Evolutionary conservation across 1,284 basidiomycete genomes (phyloP).

Genomic region (Malassezia japonica): DNA sequence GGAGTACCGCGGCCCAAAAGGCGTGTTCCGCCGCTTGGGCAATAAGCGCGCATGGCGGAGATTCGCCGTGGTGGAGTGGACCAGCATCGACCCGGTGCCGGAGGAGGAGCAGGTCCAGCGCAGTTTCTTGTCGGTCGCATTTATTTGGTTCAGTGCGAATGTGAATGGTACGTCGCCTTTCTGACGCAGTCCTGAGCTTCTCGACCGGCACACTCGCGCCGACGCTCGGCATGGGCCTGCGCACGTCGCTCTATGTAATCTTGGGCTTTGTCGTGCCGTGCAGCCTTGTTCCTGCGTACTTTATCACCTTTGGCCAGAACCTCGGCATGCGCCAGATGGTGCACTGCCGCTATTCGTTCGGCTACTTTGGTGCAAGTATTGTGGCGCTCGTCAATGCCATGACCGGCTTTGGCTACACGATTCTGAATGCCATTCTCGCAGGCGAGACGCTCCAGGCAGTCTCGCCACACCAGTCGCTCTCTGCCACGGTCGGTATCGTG

Average conservation of each 20-base stretch:
- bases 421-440: conserved; percentile 57
- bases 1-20: too few species aligned
- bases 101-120: conserved; percentile 7
- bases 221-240: conserved; percentile 55
- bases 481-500: conserved; percentile 66
- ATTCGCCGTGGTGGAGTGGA: conserved; percentile 13
- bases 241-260: conserved; percentile 48
- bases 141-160: conserved; percentile 15
- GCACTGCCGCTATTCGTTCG: conserved; percentile 54
- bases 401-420: conserved; percentile 46
- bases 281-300: conserved; percentile 32
- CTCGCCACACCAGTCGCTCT: conserved; percentile 39
- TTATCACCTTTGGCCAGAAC: conserved; percentile 54
- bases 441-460: conserved; percentile 51
- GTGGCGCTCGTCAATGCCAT: conserved; percentile 52
- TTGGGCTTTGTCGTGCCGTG: conserved; percentile 49
- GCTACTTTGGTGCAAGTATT: conserved; percentile 56
- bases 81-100: conserved; percentile 10
- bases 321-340: conserved; percentile 60
- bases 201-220: conserved; percentile 57
- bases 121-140: not conserved
- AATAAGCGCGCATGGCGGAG: not conserved
- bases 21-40: not conserved
- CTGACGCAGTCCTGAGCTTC: conserved; percentile 50
- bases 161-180: conserved; percentile 4